Base-by-base conservation (phyloP, 1,284 basidiomycete genomes). In the Anthracocystis setariae region DNA sequence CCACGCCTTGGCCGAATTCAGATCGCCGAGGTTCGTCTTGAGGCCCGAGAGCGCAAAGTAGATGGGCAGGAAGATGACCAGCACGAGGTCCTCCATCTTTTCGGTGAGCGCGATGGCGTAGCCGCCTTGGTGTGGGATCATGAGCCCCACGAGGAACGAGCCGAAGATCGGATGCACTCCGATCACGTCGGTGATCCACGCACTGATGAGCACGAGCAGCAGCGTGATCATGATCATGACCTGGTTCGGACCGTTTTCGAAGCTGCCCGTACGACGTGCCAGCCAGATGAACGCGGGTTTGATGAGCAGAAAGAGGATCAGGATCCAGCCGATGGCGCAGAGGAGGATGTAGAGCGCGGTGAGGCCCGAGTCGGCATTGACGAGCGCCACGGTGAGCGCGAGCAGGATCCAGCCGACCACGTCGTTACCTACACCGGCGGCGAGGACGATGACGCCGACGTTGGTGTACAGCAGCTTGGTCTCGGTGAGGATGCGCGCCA, bases 131-230 rank as follows among this genome's bases (percentile, higher is more conserved):
- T 93, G 90, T 8, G 94, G 93, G 45, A 96, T 89, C 78, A 94
- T 89, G 13, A 96, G 85, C 42, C 93, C 94, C 20, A 92, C 91
- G 52, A 96, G 80, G 86, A 96, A 96, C 1, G 68, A 63, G 86
- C 91, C 90, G 78, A 93, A 92, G 76, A 94, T 94, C 27, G 92
- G 90, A 79, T 94, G 93, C 0, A 95, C 92, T 75, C 92, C 90
- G 65, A 92, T 91, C 73, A 93, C 89, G 83, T 93, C 92, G 10
- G 93, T 94, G 84, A 91, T 90, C 85, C 93, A 94, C 0, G 91
- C 91, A 17, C 89, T 90, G 44, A 87, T 83, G 71, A 94, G 88
- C 4, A 93, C 89, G 39, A 93, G 84, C 23, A 93, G 78, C n/a
- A 94, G 85, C 29, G 87, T 88, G 40, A 88, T 73, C n/a, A 89